These are phyloP conservation scores for Bruguiera parviflora DNA, from an alignment of 345 rosid genomes.

Conservation along the genomic window DNA sequence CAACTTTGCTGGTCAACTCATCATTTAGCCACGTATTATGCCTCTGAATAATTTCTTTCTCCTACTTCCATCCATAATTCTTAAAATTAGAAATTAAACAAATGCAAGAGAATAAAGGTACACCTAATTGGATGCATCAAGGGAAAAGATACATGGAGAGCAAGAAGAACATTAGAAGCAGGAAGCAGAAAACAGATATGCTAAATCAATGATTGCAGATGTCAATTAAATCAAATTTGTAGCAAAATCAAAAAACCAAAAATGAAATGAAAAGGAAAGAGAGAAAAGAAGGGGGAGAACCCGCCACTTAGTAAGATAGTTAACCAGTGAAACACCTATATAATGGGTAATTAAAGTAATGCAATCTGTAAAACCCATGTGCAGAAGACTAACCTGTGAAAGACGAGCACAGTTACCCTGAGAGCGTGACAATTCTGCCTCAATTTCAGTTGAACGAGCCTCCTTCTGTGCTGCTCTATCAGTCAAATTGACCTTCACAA, in stretches of 20 bases:
- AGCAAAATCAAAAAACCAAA: too few species aligned
- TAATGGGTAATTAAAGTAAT: too few species aligned
- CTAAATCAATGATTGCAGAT: too few species aligned
- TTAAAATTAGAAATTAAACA: not conserved
- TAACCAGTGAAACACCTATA: too few species aligned
- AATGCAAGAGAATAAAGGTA: too few species aligned
- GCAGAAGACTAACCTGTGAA: constrained; percentile 49
- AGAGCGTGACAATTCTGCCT: constrained; percentile 62
- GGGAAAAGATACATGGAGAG: not conserved
- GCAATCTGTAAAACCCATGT: too few species aligned
- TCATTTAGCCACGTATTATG: constrained; percentile 92
- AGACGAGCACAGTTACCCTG: constrained; percentile 64
- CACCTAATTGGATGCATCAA: not conserved
- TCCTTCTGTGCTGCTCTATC: constrained; percentile 62
- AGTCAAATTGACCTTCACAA: constrained; percentile 60
- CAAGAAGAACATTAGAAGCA: not conserved
- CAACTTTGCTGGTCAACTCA: constrained; percentile 73
- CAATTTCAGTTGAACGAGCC: constrained; percentile 56
- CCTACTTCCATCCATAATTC: constrained; percentile 45
- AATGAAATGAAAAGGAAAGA: too few species aligned
- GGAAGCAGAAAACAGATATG: not conserved
- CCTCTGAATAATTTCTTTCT: constrained; percentile 83
- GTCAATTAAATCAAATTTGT: too few species aligned
- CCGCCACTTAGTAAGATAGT: too few species aligned
- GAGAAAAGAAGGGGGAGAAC: too few species aligned